These are phyloP conservation scores for Pichia deserticola DNA, from an alignment of 805 yeast genomes.

Conservation along the genomic window DNA sequence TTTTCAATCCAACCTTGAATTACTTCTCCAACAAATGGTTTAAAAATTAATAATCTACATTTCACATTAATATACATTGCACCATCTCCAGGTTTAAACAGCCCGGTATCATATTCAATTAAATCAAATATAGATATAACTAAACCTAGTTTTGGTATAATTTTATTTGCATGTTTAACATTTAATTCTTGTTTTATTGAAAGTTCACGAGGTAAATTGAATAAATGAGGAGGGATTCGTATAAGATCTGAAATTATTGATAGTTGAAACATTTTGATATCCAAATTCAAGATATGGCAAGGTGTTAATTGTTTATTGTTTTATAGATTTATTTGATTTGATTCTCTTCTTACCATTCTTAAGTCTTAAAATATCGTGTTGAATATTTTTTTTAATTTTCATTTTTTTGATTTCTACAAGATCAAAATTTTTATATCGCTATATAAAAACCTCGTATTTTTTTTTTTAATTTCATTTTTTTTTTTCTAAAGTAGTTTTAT, in stretches of 20 bases:
- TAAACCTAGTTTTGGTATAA: constrained; percentile 77
- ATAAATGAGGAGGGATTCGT: constrained; percentile 80
- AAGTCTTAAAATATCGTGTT: too few relatives aligned
- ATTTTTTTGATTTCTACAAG: too few relatives aligned
- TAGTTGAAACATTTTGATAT: constrained; percentile 67
- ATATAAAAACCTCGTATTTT: too few relatives aligned
- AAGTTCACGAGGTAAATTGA: constrained; percentile 61
- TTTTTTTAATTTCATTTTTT: too few relatives aligned
- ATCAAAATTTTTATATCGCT: too few relatives aligned
- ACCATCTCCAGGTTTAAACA: constrained; percentile 92
- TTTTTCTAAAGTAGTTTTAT: too few relatives aligned
- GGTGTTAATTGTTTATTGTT: too few relatives aligned
- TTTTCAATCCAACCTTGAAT: constrained; percentile 89
- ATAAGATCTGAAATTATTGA: constrained; percentile 77
- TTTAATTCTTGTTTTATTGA: constrained; percentile 78
- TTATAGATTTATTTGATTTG: too few relatives aligned
- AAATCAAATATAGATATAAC: constrained; percentile 83
- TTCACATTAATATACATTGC: constrained; percentile 69
- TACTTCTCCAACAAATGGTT: constrained; percentile 92
- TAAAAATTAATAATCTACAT: constrained; percentile 74
- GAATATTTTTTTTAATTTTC: too few relatives aligned
- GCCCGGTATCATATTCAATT: constrained; percentile 75
- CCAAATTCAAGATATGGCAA: too few relatives aligned
- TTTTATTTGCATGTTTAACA: constrained; percentile 77
- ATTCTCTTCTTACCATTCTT: too few relatives aligned